phyloP scores from a whole-genome alignment of 495 filamentous ascomycete genomes.

The Pyrenopolyporus hunteri region DNA sequence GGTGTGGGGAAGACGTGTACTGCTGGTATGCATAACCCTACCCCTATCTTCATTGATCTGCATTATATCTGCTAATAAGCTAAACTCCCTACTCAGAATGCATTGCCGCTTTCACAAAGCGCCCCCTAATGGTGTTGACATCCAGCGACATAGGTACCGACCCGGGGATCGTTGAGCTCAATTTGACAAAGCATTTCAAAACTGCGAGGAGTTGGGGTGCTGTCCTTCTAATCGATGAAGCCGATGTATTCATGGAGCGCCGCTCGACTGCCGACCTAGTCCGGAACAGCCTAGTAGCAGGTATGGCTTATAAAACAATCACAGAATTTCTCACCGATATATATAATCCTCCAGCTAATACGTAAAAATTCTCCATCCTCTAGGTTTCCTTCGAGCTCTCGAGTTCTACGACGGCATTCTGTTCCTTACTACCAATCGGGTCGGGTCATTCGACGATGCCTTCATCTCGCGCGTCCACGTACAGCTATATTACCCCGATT shows the following conservation, averaged over 20 bases:
- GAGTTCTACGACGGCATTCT: slow-evolving; percentile 67
- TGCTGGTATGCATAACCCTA: background rate
- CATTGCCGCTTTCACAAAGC: slow-evolving; percentile 21
- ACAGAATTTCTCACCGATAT: no score
- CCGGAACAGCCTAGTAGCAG: slow-evolving; percentile 1
- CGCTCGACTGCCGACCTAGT: background rate
- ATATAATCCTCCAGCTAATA: background rate
- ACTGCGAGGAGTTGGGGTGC: slow-evolving; percentile 22
- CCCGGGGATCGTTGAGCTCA: background rate
- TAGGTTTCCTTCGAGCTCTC: slow-evolving; percentile 58
- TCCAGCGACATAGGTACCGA: slow-evolving; percentile 30
- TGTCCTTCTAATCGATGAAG: slow-evolving; percentile 48
- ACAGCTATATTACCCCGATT: slow-evolving; percentile 50
- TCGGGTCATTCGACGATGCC: slow-evolving; percentile 60
- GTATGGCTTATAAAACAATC: background rate
- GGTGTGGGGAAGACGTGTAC: slow-evolving; percentile 56
- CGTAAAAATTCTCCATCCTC: background rate
- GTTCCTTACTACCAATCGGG: slow-evolving; percentile 64
- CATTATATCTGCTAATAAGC: background rate
- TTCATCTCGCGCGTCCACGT: slow-evolving; percentile 62
- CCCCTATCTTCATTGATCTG: background rate
- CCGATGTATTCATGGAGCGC: slow-evolving; percentile 42
- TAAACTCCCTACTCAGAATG: slow-evolving; percentile 11
- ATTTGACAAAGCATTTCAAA: background rate
- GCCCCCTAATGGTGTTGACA: slow-evolving; percentile 28